A percentile compares a stretch with the other conserved stretches of the same genome.
phyloP scores from a whole-genome alignment of 2,329 filamentous ascomycete species.

The Trichoderma aggressivum region DNA sequence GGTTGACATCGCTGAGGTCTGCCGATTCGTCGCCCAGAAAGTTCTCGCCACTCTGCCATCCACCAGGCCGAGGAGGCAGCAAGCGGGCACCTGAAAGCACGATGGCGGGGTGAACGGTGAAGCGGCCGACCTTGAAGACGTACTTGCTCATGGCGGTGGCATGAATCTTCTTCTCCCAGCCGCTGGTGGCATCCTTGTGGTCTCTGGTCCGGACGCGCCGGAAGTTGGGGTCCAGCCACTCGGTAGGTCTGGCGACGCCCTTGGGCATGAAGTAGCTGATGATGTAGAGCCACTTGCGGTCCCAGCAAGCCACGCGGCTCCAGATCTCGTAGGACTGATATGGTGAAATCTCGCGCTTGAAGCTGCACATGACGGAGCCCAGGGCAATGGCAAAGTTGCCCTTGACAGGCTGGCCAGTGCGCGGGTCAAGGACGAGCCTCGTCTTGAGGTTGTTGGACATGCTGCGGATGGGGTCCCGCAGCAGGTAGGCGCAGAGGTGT shows the following conservation, averaged over 20 bases:
- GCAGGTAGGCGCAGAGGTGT: slow-evolving; percentile 70
- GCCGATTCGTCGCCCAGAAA: slow-evolving; percentile 40
- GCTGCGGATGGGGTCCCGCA: slow-evolving; percentile 55
- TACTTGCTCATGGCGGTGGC: slow-evolving; percentile 76
- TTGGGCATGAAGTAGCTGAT: slow-evolving; percentile 69
- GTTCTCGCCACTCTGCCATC: slow-evolving; percentile 51
- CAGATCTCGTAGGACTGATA: slow-evolving; percentile 71
- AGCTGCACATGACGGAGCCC: slow-evolving; percentile 70
- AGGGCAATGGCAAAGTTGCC: slow-evolving; percentile 62
- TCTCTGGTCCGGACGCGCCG: slow-evolving; percentile 42
- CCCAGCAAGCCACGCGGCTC: slow-evolving; percentile 68
- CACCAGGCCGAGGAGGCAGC: slow-evolving; percentile 69
- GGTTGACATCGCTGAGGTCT: slow-evolving; percentile 36
- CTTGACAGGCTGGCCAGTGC: slow-evolving; percentile 46
- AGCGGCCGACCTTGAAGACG: slow-evolving; percentile 74
- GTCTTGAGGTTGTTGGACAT: slow-evolving; percentile 48
- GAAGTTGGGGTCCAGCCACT: slow-evolving; percentile 49
- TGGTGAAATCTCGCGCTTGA: slow-evolving; percentile 69
- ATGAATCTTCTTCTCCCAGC: slow-evolving; percentile 62
- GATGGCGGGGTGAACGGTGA: slow-evolving; percentile 80
- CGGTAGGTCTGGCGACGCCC: slow-evolving; percentile 53
- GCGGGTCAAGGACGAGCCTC: slow-evolving; percentile 49
- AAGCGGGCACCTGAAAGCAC: slow-evolving; percentile 69
- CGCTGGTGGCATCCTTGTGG: slow-evolving; percentile 34
- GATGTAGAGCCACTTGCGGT: slow-evolving; percentile 78